phyloP scores from a whole-genome alignment of 805 yeast species.

The Ogataea ramenticola region DNA sequence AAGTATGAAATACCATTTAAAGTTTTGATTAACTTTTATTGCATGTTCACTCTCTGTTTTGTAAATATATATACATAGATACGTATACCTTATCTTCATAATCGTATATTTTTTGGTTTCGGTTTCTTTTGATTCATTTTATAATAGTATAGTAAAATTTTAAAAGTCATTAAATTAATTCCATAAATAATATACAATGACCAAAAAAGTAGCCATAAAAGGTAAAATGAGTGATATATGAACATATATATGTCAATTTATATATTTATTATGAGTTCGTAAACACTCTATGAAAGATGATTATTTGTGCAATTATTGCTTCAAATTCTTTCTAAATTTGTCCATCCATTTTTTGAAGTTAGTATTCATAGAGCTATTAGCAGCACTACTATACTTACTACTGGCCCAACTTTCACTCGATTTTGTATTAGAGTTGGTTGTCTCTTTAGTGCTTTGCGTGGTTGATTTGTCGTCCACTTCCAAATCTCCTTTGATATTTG shows the following conservation, averaged over 20 bases:
- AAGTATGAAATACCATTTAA: background rate
- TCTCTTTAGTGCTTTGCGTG: background rate
- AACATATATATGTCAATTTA: too few species aligned
- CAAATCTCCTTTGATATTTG: too few species aligned
- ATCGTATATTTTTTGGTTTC: background rate
- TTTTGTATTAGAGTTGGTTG: background rate
- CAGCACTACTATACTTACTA: background rate
- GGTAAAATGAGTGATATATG: too few species aligned
- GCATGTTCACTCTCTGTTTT: slow-evolving; percentile 19
- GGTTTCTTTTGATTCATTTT: too few species aligned
- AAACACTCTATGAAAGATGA: too few species aligned
- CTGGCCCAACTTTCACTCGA: background rate
- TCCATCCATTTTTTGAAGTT: background rate
- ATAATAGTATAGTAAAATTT: too few species aligned
- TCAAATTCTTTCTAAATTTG: background rate
- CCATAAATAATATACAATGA: too few species aligned
- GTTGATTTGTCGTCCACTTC: background rate
- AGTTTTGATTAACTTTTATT: too few species aligned
- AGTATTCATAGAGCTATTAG: background rate
- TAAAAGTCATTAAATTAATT: too few species aligned
- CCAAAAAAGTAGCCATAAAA: too few species aligned
- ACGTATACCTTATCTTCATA: background rate
- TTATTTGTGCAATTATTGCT: background rate
- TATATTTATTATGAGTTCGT: too few species aligned
- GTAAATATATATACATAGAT: slow-evolving; percentile 9